Evolutionary conservation across 352 stramenopile species (phyloP), one percentile per base, ranked within the genome.

Genomic region (Thalassiosira delicatula): DNA sequence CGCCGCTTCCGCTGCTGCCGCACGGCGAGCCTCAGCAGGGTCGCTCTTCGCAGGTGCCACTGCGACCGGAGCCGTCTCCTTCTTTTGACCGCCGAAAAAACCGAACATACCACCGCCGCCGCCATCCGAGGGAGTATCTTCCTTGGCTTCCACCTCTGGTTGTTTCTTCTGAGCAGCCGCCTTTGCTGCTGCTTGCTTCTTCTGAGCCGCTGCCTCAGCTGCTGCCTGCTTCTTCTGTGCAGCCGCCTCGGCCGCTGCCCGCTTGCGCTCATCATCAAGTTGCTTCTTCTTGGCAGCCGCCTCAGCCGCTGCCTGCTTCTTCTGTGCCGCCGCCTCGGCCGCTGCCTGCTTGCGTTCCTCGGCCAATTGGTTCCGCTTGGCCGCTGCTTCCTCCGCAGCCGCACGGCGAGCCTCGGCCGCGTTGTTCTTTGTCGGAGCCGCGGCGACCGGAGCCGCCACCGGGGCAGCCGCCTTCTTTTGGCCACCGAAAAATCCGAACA

Each of bases 401-500:
- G 35, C 2, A 7, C 67, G 29, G 30, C 32, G 8, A 27, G 63
- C 70, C 27, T 68, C 66, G 17, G 60, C 23, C 21, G 49, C 44
- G 17, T 12, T 32, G n/a, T 66, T 40, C 32, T 79, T 33, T 17
- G 40, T 69, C 33, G 71, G 40, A 66, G 42, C 21, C 27, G 42
- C 12, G 30, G 37, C 60, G 19, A 66, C 62, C 21, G 44, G 57
- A 11, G 69, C 3, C 11, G 69, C 17, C 42, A 27, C 3, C 27
- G 32, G 57, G 14, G 46, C 33, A 14, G n/a, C 57, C 2, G n/a
- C 30, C 23, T 42, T 44, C 2, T 30, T 23, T 19, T 25, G 19
- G 14, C 49, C 54, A 67, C 61, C 61, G 29, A 84, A 84, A 7
- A 84, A 32, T 21, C 76, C 54, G 33, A 84, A 84, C 30, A 70